These are phyloP conservation scores for Mycosphaerella arachidis DNA, from an alignment of 2,329 filamentous ascomycete genomes.

Conservation along the genomic window DNA sequence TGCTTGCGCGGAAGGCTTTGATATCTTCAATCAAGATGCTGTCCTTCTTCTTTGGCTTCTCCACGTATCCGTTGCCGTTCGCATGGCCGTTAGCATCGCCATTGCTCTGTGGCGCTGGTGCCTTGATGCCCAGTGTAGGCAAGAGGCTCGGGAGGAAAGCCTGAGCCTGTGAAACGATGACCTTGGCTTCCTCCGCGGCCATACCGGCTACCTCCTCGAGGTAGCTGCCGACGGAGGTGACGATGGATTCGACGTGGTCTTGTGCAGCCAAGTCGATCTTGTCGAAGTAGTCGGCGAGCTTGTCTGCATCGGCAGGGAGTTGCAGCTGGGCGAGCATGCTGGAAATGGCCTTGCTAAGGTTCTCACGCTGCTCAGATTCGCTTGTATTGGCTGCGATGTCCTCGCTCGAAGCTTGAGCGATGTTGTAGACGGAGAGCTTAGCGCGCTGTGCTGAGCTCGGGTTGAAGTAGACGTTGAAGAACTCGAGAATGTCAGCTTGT, in stretches of 20 bases:
- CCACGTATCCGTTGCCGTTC: conserved; percentile 32
- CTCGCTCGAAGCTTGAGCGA: conserved; percentile 59
- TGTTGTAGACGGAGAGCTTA: conserved; percentile 80
- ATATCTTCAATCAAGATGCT: conserved; percentile 71
- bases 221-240: conserved; percentile 42
- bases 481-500: conserved; percentile 73
- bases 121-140: conserved; percentile 23
- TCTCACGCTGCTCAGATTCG: conserved; percentile 40
- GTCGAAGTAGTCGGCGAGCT: conserved; percentile 43
- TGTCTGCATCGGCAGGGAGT: conserved; percentile 40
- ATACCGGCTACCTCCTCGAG: conserved; percentile 42
- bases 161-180: conserved; percentile 48
- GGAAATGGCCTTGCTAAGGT: conserved; percentile 40
- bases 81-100: background rate
- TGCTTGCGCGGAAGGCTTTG: conserved; percentile 69
- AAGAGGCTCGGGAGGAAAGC: conserved; percentile 45
- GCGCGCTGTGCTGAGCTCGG: conserved; percentile 68
- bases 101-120: conserved; percentile 1
- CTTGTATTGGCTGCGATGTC: conserved; percentile 34
- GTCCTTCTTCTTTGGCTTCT: conserved; percentile 42
- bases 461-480: conserved; percentile 71
- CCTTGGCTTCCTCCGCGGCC: conserved; percentile 45
- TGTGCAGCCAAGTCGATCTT: conserved; percentile 41
- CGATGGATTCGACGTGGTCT: conserved; percentile 30
- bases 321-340: conserved; percentile 48